Evolutionary conservation across 176 grass and related monocot species (phyloP), one percentile per base, ranked within the genome.

Genomic region (Hordeum marinum): DNA sequence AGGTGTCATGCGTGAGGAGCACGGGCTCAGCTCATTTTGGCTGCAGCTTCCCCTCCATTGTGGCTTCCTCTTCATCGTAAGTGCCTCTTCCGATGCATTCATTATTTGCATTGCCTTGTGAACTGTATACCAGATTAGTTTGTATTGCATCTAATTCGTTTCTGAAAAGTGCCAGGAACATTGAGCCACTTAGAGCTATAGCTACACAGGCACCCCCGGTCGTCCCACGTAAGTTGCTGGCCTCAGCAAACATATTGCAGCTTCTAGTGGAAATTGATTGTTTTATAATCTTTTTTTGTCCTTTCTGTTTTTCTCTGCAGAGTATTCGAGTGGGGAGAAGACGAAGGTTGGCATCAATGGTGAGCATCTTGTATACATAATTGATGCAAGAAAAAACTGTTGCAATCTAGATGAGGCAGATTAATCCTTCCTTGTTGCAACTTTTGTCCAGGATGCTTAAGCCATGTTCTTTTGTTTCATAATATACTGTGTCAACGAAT

Each of bases 271-370:
- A 17, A 77, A 43, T 29, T 45, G 83, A 69, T 37, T 11, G n/a
- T 57, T 83, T 14, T 35, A 20, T 55, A 41, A 21, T 82, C 54
- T 21, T 50, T 69, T 25, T 25, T 63, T 27, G 26, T 63, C 1
- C 42, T 15, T 71, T 85, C 80, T 61, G 7, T 88, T 79, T 89
- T 65, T 69, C 6, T 35, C 32, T 86, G 71, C 90, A 99, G 96
- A 94, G 59, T 99, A 87, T 69, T 91, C 88, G 7, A 94, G 88
- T 12, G 88, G 94, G 10, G 86, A 91, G 37, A 99, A 92, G 88
- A 92, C 91, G 2, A 99, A 90, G 76, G 74, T 99, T 34, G 96
- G 96, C 32, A 99, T 99, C 80, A 99, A 99, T 31, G 96, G 91
- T 95, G 85, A 94, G 94, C 80, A 71, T 68, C 43, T 65, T 69